Percentiles rank a stretch among this genome's conserved stretches.
Conservation (phyloP, 768 basidiomycete genomes). For the Mycena galopus region DNA sequence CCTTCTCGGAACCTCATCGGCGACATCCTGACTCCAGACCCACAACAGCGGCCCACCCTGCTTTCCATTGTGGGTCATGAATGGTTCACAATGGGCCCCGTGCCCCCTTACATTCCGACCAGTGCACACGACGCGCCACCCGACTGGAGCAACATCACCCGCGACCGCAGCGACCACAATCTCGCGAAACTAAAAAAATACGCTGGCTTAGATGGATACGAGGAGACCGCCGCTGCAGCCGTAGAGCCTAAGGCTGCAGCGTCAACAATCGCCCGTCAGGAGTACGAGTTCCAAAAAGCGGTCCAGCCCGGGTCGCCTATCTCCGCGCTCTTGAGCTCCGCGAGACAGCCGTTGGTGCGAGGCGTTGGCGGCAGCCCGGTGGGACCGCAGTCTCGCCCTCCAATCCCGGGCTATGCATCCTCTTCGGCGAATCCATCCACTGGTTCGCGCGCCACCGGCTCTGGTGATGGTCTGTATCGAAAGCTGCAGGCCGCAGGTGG, state of each 20-base stretch:
- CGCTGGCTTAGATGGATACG: slow-evolving; percentile 75
- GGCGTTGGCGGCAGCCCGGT: slow-evolving; percentile 53
- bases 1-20: slow-evolving; percentile 80
- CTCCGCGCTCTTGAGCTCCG: slow-evolving; percentile 89
- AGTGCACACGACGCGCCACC: slow-evolving; percentile 83
- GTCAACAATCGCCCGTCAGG: slow-evolving; percentile 83
- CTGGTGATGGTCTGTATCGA: slow-evolving; percentile 44
- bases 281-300: slow-evolving; percentile 97
- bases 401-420: slow-evolving; percentile 28
- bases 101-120: slow-evolving; percentile 85
- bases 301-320: slow-evolving; percentile 97
- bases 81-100: slow-evolving; percentile 86
- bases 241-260: slow-evolving; percentile 53
- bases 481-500: slow-evolving; percentile 62
- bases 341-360: slow-evolving; percentile 88
- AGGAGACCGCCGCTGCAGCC: slow-evolving; percentile 45
- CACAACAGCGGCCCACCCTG: slow-evolving; percentile 84
- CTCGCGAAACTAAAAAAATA: slow-evolving; percentile 74
- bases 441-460: slow-evolving; percentile 22
- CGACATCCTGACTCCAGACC: slow-evolving; percentile 88
- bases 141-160: slow-evolving; percentile 78
- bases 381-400: slow-evolving; percentile 34
- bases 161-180: slow-evolving; percentile 74
- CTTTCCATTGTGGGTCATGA: slow-evolving; percentile 86
- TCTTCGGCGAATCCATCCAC: slow-evolving; percentile 26